These are phyloP conservation scores for Penicillium sp. DNA, from an alignment of 2,329 filamentous ascomycete species.

Conservation along the genomic window DNA sequence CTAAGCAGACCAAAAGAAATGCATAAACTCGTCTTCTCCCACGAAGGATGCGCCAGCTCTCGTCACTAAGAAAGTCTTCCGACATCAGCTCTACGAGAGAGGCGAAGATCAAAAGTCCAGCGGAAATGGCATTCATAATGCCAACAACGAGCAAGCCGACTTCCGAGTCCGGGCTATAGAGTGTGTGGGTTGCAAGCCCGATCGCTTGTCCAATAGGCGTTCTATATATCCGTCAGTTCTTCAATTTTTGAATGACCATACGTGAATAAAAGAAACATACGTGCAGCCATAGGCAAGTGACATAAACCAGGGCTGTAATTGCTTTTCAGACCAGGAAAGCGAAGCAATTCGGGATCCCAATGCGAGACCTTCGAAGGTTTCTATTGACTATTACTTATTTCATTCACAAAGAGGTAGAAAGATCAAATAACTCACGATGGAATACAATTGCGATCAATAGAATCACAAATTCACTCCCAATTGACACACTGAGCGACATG, in stretches of 20 bases:
- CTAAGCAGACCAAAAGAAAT: constrained; percentile 61
- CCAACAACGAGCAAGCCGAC: constrained; percentile 73
- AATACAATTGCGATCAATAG: constrained; percentile 37
- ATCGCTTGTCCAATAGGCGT: constrained; percentile 77
- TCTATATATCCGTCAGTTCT: constrained; percentile 42
- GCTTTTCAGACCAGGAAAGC: constrained; percentile 29
- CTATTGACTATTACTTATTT: constrained; percentile 21
- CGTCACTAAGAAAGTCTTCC: constrained; percentile 73
- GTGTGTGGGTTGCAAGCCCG: constrained; percentile 68
- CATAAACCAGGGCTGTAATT: constrained; percentile 62
- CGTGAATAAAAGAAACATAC: constrained; percentile 23
- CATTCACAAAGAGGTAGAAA: neutral
- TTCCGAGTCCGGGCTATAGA: constrained; percentile 72
- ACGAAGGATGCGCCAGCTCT: constrained; percentile 66
- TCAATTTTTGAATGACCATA: neutral
- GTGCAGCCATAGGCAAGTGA: constrained; percentile 68
- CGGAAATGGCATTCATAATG: constrained; percentile 77
- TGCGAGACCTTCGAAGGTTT: constrained; percentile 37
- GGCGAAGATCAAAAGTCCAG: constrained; percentile 73
- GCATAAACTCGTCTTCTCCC: constrained; percentile 62
- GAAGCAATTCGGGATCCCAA: constrained; percentile 34
- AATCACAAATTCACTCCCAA: constrained; percentile 35
- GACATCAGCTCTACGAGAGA: constrained; percentile 74
- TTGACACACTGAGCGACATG: constrained; percentile 37
- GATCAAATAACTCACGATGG: constrained; percentile 30